These are phyloP conservation scores for Cyclotella cryptica DNA, from an alignment of 108 stramenopile species.

Conservation along the genomic window DNA sequence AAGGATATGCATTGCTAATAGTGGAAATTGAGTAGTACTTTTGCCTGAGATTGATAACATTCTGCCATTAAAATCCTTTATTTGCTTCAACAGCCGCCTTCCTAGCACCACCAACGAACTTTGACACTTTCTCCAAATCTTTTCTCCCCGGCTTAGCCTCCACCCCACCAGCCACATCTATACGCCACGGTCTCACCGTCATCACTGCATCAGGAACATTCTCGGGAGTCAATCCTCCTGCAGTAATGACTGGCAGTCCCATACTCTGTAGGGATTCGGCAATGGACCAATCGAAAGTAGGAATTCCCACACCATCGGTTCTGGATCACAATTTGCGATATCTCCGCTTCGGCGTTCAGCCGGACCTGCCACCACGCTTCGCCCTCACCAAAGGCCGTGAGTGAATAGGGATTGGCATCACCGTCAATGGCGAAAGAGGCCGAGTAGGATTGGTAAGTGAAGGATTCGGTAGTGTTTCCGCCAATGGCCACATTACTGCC, in stretches of 20 bases:
- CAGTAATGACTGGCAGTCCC: constrained; percentile 96
- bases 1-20: too few species aligned
- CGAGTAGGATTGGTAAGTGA: not conserved
- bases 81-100: constrained; percentile 77
- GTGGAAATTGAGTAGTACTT: too few species aligned
- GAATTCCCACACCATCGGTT: constrained; percentile 1
- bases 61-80: constrained; percentile 86
- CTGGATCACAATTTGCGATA: not conserved
- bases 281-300: constrained; percentile 93
- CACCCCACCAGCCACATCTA: constrained; percentile 96
- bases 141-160: constrained; percentile 90
- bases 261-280: constrained; percentile 82
- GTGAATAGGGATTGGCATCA: not conserved
- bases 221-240: constrained; percentile 92
- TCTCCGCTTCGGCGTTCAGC: not conserved
- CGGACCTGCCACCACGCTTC: not conserved
- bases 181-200: constrained; percentile 85
- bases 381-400: not conserved
- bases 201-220: constrained; percentile 85
- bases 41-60: too few species aligned
- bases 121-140: constrained; percentile 80
- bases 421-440: not conserved
- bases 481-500: not conserved
- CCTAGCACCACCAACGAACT: constrained; percentile 81
- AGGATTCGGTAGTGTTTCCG: not conserved